Conservation (phyloP, 805 yeast species). For the Teunomyces aglyptinius region DNA sequence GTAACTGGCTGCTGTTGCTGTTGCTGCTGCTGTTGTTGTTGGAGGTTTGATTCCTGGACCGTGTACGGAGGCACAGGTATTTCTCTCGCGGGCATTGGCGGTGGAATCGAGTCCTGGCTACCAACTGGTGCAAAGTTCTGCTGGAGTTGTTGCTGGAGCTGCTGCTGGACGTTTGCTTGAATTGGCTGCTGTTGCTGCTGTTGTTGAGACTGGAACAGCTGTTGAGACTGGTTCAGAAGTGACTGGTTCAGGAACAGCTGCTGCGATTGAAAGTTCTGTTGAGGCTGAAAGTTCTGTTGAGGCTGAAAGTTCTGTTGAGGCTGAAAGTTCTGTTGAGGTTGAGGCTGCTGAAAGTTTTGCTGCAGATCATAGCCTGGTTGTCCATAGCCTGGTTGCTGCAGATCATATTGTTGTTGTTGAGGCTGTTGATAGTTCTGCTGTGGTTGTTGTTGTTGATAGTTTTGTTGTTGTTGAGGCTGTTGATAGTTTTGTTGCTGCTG, state of each 20-base stretch:
- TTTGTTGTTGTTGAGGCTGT: slow-evolving; percentile 15
- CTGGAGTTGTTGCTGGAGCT: slow-evolving; percentile 4
- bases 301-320: not conserved
- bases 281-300: slow-evolving; percentile 1
- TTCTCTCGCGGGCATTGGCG: slow-evolving; percentile 2
- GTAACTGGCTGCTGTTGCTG: not conserved
- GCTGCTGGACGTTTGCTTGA: slow-evolving; percentile 2
- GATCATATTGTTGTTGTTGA: slow-evolving; percentile 18
- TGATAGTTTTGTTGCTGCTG: slow-evolving; percentile 6
- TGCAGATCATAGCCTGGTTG: too few species aligned
- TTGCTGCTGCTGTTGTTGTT: not conserved
- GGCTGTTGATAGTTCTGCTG: slow-evolving; percentile 7
- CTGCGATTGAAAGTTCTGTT: not conserved
- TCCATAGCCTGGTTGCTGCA: not conserved
- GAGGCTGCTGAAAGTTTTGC: slow-evolving; percentile 1
- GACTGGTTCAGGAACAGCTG: not conserved
- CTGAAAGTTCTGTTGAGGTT: not conserved
- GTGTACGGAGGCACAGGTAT: not conserved
- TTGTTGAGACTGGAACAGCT: not conserved
- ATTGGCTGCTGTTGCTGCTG: not conserved
- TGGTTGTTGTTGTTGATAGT: slow-evolving; percentile 1
- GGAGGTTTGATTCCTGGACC: not conserved
- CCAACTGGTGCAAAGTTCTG: not conserved
- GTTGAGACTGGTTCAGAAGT: not conserved
- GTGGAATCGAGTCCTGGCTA: not conserved